phyloP scores from a whole-genome alignment of 371 early-diverging fungal species.

The Mucor irregularis region DNA sequence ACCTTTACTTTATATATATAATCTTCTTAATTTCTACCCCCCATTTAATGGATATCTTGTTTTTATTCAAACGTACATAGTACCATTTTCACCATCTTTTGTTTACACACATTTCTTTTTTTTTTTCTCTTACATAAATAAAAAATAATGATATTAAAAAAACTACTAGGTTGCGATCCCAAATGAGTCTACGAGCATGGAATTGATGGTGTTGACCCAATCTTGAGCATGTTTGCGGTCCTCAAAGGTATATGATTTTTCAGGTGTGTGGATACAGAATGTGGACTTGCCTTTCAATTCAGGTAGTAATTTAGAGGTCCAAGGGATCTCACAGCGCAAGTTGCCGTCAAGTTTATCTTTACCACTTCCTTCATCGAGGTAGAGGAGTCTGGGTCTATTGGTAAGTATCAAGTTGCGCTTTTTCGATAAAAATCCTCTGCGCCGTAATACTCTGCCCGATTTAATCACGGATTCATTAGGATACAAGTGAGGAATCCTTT shows the following conservation, averaged over 20 bases:
- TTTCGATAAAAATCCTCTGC: conserved; percentile 59
- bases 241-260: conserved; percentile 63
- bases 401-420: conserved; percentile 68
- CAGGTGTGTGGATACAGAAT: conserved; percentile 66
- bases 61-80: neutral
- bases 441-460: conserved; percentile 58
- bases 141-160: neutral
- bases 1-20: too few species aligned
- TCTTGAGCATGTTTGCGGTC: conserved; percentile 53
- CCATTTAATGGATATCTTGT: too few species aligned
- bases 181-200: conserved; percentile 52
- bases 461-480: conserved; percentile 66
- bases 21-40: too few species aligned
- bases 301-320: conserved; percentile 49
- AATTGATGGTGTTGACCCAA: conserved; percentile 58
- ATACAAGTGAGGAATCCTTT: conserved; percentile 52
- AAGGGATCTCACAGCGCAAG: conserved; percentile 57
- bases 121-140: neutral
- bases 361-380: conserved; percentile 62
- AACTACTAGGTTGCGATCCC: conserved; percentile 36
- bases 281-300: conserved; percentile 60
- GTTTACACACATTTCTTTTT: neutral
- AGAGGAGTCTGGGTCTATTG: conserved; percentile 68
- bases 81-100: neutral
- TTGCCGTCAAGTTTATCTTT: conserved; percentile 35